Base-by-base conservation (phyloP, 2,329 filamentous ascomycete species). In the Colletotrichum sp. region DNA sequence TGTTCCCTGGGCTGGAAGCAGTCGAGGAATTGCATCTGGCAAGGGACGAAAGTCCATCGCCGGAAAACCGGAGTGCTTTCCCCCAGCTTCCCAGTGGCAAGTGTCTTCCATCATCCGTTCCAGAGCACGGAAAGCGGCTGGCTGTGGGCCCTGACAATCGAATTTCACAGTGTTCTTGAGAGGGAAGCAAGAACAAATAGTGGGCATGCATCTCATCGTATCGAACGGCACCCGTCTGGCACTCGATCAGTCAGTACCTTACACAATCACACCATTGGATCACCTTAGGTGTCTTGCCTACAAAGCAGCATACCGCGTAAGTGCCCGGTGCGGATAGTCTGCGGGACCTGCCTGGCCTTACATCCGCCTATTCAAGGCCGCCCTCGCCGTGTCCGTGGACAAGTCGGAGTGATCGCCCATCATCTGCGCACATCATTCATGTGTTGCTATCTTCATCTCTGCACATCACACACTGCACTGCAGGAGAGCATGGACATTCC, bases 371-470 rank as follows among this genome's bases (percentile, higher is more conserved):
- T n/a, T 21, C 24, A 18, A n/a, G 36, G 44, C 65, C 65, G 28
- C 16, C 24, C 28, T 32, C 15, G 9, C 39, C 59, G 21, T 49
- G 10, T 13, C 44, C 44, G 55, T 15, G 28, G n/a, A 10, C 34
- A 6, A 64, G 44, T 65, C 64, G 64, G 64, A 73, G 49, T 65
- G 73, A 69, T 73, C 64, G 55, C 70, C 64, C 59, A 68, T 76
- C 73, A 73, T 76, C 44, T 64, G 64, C 64, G 70, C 64, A 69
- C 55, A 76, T 76, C 73, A 65, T 65, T 73, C 73, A 73, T 76
- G 73, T 72, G 73, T 64, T 18, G 26, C 44, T 34, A 55, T 55
- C 57, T 32, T 32, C 12, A 28, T 64, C 65, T 52, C 44, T 52
- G 44, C 44, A 52, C 44, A 52, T 52, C 44, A 52, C 44, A 52